Conservation (phyloP, 495 filamentous ascomycete genomes). For the Cercophora sp. region DNA sequence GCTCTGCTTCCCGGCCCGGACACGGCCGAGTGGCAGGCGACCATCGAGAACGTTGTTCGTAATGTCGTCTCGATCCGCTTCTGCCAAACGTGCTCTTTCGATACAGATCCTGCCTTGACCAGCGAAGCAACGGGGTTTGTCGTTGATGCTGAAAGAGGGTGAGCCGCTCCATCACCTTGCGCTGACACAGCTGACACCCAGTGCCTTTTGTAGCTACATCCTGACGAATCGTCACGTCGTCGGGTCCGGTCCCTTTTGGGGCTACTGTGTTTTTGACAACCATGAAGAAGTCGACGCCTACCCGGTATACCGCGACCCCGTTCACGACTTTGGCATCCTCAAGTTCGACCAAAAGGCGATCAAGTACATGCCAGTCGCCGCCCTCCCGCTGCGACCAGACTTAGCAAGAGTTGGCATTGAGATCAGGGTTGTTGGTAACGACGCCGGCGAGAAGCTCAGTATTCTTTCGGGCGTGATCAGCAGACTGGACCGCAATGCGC, state of each 20-base stretch:
- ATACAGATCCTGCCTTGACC: conserved; percentile 87
- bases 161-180: conserved; percentile 26
- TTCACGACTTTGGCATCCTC: conserved; percentile 97
- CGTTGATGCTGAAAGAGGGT: conserved; percentile 91
- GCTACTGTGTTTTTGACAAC: conserved; percentile 96
- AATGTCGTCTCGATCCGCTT: conserved; percentile 98
- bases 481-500: conserved; percentile 90
- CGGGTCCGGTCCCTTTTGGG: conserved; percentile 95
- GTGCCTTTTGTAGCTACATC: conserved; percentile 50
- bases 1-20: conserved; percentile 57
- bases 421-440: conserved; percentile 96
- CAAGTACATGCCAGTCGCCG: conserved; percentile 87
- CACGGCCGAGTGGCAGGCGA: conserved; percentile 93
- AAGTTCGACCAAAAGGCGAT: conserved; percentile 93
- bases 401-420: conserved; percentile 84
- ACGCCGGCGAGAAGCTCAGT: conserved; percentile 97
- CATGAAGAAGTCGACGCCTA: conserved; percentile 96
- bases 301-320: conserved; percentile 97
- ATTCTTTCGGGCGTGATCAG: conserved; percentile 98
- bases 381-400: conserved; percentile 80
- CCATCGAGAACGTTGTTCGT: conserved; percentile 86
- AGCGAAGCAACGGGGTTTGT: conserved; percentile 98
- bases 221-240: conserved; percentile 92
- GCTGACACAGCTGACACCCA: conserved; percentile 21
- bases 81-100: conserved; percentile 97